These are phyloP conservation scores for Pleodorina starrii DNA, from an alignment of 139 green algal species.

Conservation along the genomic window DNA sequence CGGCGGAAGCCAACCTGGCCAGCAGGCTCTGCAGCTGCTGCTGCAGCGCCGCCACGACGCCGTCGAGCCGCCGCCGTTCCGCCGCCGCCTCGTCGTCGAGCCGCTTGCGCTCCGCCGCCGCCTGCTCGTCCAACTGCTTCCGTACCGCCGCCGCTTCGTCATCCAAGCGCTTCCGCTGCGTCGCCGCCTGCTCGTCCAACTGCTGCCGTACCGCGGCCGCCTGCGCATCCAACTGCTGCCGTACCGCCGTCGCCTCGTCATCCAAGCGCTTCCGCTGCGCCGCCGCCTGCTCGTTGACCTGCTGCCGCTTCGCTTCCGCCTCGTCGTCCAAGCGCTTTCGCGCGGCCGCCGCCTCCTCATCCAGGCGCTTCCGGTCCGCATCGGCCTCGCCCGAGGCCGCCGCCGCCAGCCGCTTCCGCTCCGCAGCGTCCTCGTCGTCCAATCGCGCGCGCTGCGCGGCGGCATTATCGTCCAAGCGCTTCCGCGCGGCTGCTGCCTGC, in stretches of 20 bases:
- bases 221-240: neutral
- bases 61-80: neutral
- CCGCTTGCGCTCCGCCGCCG: neutral
- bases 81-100: neutral
- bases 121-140: neutral
- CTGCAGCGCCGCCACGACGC: neutral
- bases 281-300: neutral
- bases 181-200: neutral
- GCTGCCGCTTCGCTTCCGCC: neutral
- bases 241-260: neutral
- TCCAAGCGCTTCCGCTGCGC: neutral
- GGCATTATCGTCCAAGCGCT: neutral
- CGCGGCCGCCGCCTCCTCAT: neutral
- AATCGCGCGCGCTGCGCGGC: neutral
- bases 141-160: neutral
- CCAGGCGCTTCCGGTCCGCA: neutral
- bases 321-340: conserved; percentile 3
- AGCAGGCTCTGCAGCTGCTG: neutral
- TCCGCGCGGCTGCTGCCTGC: neutral
- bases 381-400: neutral
- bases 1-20: neutral
- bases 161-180: neutral
- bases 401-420: neutral
- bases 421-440: neutral
- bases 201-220: neutral